Base-by-base conservation (phyloP, 2,329 filamentous ascomycete species). In the Harringtonia lauricola region DNA sequence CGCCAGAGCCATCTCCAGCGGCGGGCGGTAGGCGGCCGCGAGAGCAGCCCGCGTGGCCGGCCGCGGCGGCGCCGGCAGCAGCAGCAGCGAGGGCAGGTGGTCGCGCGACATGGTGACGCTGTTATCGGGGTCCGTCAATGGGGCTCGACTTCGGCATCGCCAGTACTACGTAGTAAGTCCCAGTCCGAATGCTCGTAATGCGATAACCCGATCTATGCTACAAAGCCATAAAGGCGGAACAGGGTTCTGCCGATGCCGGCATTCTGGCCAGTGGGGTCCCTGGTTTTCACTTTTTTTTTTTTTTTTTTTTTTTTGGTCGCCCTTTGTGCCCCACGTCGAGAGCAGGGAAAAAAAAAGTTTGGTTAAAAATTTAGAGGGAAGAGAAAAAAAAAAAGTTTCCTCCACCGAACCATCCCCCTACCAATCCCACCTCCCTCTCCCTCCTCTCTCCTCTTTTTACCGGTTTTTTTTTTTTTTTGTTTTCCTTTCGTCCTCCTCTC, bases 31-130 rank as follows among this genome's bases (percentile, higher is more conserved):
- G 36, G 76, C 74, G 26, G 72, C 70, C 47, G 66, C 68, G 48
- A 86, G 64, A 1, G 70, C 58, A 12, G 63, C 56, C 37, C 68
- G 64, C 14, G 64, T 69, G 39, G 71, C 64, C 9, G 77, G 74
- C 26, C 68, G 64, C 24, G 81, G 79, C 39, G 81, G 77, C 36
- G 73, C 68, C 17, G 83, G 74, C 42, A 86, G 66, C 15, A 86
- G 67, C 30, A 86, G 68, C 21, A 82, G 66, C 39, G 72, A 75
- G 3, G 70, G 66, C 19, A 61, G 55, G 15, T 55, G 6, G 24
- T 26, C 24, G 24, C 24, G 24, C 24, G n/a, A n/a, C n/a, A n/a
- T n/a, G n/a, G n/a, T n/a, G n/a, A n/a, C n/a, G n/a, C n/a, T n/a
- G n/a, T n/a, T n/a, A n/a, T n/a, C n/a, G n/a, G n/a, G n/a, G n/a